Conservation (phyloP, 176 grass and related monocot genomes). For the Musa schizocarpa region DNA sequence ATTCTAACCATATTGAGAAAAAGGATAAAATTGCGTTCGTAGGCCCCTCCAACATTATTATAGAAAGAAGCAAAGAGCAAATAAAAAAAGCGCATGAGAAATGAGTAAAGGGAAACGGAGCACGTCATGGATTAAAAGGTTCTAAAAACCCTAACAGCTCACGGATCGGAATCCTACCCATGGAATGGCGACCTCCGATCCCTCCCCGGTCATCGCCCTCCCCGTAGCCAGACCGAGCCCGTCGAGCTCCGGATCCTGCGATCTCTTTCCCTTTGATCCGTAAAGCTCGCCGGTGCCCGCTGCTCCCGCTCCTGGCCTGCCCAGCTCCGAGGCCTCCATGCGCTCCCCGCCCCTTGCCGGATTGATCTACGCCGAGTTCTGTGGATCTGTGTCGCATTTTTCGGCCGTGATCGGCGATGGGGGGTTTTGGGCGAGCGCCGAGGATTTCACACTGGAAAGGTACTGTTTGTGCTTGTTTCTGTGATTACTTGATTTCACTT, state of each 20-base stretch:
- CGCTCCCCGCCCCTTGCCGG: not conserved
- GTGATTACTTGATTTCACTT: not conserved
- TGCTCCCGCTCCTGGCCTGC: not conserved
- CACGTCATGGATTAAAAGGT: not conserved
- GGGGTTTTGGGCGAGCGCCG: not conserved
- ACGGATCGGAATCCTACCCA: not conserved
- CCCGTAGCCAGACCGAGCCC: not conserved
- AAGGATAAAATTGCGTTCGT: too few species aligned
- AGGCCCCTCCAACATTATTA: not conserved
- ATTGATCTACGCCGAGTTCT: not conserved
- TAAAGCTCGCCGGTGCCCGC: not conserved
- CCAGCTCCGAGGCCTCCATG: conserved; percentile 9
- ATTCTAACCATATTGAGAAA: too few species aligned
- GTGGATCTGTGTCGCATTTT: conserved; percentile 1
- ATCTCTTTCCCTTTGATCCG: not conserved
- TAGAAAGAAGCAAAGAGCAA: not conserved
- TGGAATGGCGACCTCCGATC: not conserved
- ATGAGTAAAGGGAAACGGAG: not conserved
- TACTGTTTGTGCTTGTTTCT: conserved; percentile 12
- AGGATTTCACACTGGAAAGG: conserved; percentile 11
- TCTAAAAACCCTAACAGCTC: conserved; percentile 1
- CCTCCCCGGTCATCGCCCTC: not conserved
- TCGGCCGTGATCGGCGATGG: conserved; percentile 11
- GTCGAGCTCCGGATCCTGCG: not conserved
- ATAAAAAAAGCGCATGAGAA: not conserved